Evolutionary conservation across 2,329 filamentous ascomycete genomes (phyloP).

Genomic region (Corinectria fuckeliana): DNA sequence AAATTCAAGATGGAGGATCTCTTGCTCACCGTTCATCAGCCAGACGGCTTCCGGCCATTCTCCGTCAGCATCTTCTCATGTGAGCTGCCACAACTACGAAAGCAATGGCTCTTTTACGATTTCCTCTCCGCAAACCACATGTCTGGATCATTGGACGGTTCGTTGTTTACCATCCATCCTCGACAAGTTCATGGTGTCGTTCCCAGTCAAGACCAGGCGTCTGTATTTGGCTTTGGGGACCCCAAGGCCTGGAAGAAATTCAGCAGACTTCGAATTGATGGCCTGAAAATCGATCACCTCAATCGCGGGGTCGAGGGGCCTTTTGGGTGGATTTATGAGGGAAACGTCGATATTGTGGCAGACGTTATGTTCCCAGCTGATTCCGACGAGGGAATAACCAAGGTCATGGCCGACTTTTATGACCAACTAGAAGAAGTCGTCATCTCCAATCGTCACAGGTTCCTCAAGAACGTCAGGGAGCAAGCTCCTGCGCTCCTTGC

Average conservation of each 20-base stretch:
- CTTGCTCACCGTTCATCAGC: conserved; percentile 89
- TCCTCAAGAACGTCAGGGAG: conserved; percentile 58
- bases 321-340: conserved; percentile 97
- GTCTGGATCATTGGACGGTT: conserved; percentile 94
- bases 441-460: conserved; percentile 73
- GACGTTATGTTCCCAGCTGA: conserved; percentile 95
- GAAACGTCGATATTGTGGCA: conserved; percentile 94
- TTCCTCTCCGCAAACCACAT: conserved; percentile 95
- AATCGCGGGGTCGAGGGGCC: conserved; percentile 92
- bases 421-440: conserved; percentile 94
- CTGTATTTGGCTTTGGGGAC: conserved; percentile 65
- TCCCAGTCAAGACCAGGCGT: conserved; percentile 61
- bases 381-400: conserved; percentile 84
- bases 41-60: conserved; percentile 89
- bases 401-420: conserved; percentile 97
- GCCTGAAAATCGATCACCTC: conserved; percentile 91
- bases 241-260: conserved; percentile 92
- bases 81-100: conserved; percentile 88
- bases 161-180: conserved; percentile 95
- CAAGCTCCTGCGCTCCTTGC: conserved; percentile 37
- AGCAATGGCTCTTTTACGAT: conserved; percentile 98
- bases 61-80: conserved; percentile 95
- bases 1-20: conserved; percentile 96
- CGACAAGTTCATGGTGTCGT: conserved; percentile 85
- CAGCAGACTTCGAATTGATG: conserved; percentile 89